A percentile compares a stretch with the other conserved stretches of the same genome.
Evolutionary conservation across 164 flowering plant genomes (phyloP).

Genomic region (Liriodendron chinense): DNA sequence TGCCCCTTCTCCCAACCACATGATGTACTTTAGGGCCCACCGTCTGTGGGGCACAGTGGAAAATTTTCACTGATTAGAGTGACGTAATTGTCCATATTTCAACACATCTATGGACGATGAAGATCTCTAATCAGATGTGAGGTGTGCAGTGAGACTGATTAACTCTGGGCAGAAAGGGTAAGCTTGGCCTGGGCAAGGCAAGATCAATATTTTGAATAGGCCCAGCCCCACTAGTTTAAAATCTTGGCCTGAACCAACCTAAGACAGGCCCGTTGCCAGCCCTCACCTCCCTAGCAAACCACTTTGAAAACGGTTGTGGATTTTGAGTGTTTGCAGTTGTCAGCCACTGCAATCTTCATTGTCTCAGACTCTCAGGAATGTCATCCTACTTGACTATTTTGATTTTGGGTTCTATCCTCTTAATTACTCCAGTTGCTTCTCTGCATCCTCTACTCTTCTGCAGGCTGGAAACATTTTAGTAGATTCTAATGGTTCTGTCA

Average conservation of each 20-base stretch:
- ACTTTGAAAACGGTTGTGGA: neutral
- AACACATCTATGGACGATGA: neutral
- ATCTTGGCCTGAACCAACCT: no score
- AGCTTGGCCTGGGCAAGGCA: neutral
- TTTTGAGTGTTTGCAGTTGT: neutral
- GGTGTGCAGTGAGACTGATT: neutral
- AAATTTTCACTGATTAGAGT: neutral
- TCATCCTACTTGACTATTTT: neutral
- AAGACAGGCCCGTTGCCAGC: no score
- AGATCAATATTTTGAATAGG: neutral
- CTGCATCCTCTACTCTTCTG: constrained; percentile 12
- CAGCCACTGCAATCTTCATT: neutral
- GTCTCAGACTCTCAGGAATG: neutral
- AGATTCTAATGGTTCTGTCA: constrained; percentile 75
- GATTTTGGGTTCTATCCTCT: constrained; percentile 6
- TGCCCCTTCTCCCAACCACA: neutral
- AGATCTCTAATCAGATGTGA: neutral
- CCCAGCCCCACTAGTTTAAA: neutral
- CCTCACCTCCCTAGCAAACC: neutral
- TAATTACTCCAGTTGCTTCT: neutral
- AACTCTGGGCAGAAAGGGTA: neutral
- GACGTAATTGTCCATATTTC: no score
- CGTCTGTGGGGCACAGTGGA: neutral
- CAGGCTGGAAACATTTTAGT: constrained; percentile 95
- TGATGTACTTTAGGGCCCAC: neutral